Conservation (phyloP, 2,329 filamentous ascomycete genomes). For the Periconia sp. region DNA sequence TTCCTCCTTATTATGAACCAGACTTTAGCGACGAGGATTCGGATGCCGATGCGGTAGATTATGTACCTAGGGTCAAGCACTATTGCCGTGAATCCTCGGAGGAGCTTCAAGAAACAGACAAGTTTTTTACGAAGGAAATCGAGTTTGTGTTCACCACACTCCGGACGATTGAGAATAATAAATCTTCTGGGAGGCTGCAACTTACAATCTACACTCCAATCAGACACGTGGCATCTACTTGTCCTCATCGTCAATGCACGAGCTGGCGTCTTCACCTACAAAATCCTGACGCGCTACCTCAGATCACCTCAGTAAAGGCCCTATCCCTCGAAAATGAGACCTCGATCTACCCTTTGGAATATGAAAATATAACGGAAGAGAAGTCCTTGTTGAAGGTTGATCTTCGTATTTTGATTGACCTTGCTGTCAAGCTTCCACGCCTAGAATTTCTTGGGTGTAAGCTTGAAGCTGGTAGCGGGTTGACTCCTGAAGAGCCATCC, state of each 20-base stretch:
- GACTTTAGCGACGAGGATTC: too few relatives aligned
- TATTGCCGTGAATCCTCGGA: slow-evolving; percentile 13
- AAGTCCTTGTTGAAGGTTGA: slow-evolving; percentile 11
- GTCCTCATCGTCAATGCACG: slow-evolving; percentile 5
- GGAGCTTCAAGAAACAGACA: slow-evolving; percentile 14
- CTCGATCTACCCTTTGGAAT: slow-evolving; percentile 2
- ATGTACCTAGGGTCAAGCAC: neutral
- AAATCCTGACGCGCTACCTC: slow-evolving; percentile 3
- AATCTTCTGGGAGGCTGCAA: slow-evolving; percentile 3
- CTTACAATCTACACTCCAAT: slow-evolving; percentile 14
- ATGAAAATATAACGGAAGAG: too few relatives aligned
- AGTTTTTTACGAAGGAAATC: slow-evolving; percentile 17
- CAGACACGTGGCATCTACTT: neutral
- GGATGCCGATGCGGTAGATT: neutral
- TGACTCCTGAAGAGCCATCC: slow-evolving; percentile 1
- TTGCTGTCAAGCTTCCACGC: slow-evolving; percentile 8
- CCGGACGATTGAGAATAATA: slow-evolving; percentile 11
- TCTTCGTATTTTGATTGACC: slow-evolving; percentile 9
- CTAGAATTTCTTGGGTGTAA: slow-evolving; percentile 8
- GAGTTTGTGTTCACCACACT: slow-evolving; percentile 13
- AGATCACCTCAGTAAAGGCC: slow-evolving; percentile 3
- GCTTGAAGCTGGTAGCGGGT: slow-evolving; percentile 4
- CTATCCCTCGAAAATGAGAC: neutral
- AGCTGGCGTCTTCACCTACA: slow-evolving; percentile 13
- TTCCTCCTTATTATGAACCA: slow-evolving; percentile 11